Evolutionary conservation across 2,329 filamentous ascomycete species (phyloP), one percentile per base, ranked within the genome.

Genomic region (Elsinoe fawcettii): DNA sequence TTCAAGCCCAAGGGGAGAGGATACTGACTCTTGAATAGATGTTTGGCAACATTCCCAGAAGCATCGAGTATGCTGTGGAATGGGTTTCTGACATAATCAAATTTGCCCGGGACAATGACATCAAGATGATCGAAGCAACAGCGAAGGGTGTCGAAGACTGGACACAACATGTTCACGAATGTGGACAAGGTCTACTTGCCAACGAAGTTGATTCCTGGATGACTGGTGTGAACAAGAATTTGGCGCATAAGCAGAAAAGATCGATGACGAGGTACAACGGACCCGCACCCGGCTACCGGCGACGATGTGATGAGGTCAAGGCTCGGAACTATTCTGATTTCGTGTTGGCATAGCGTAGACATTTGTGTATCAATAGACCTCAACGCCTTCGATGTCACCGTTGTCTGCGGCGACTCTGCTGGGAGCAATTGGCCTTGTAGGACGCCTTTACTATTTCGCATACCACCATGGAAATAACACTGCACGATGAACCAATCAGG

Each of bases 171-270:
- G 55, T 57, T 7, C 43, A 46, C 20, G 69, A 75, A 2, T 77
- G 75, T 55, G 71, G 73, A 0, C 64, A 73, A 36, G 77, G 77
- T 0, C 59, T 75, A 8, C 61, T 80, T 23, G 69, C 71, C 0
- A 76, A 75, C 59, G 72, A 78, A 59, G 74, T 79, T 0, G 77
- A 80, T 59, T 75, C 72, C 1, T 81, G 78, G 78, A 79, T 80
- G 77, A 80, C 77, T 1, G 78, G 78, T 0, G 74, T 80, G 1
- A 80, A 80, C 60, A 77, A 70, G 60, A 79, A 80, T 58, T 62
- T 80, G 36, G 66, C 68, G 14, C 66, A 71, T 32, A 78, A 78
- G 66, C 70, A 74, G 62, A 73, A 71, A 59, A 68, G 77, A 46
- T 73, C 68, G 8, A 70, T 80, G 61, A 73, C 73, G 2, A 66